Evolutionary conservation across 164 flowering plant species (phyloP).

Genomic region (Berberis vulgaris): DNA sequence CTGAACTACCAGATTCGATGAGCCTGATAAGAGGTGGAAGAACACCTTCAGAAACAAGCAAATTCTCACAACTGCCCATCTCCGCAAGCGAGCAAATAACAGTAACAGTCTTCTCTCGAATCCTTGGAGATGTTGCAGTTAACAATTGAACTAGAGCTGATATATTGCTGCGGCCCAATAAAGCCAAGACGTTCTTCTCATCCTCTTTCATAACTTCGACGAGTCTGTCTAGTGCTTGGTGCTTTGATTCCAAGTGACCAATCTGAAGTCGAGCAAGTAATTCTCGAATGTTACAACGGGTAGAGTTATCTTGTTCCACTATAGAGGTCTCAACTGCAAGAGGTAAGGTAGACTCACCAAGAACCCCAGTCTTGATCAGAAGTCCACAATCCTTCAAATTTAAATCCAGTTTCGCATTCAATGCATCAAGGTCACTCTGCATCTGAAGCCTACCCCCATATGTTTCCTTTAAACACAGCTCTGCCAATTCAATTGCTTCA

Average conservation of each 20-base stretch:
- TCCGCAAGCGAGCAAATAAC: constrained; percentile 75
- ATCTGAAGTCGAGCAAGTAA: constrained; percentile 92
- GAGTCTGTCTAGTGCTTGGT: constrained; percentile 62
- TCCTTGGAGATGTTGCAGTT: constrained; percentile 70
- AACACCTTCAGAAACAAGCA: constrained; percentile 83
- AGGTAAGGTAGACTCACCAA: constrained; percentile 59
- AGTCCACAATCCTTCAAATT: constrained; percentile 74
- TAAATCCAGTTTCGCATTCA: constrained; percentile 63
- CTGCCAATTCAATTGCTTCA: constrained; percentile 54
- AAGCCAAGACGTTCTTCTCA: constrained; percentile 57
- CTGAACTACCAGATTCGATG: constrained; percentile 63
- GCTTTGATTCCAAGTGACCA: constrained; percentile 81
- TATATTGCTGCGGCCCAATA: constrained; percentile 60
- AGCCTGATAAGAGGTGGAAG: constrained; percentile 85
- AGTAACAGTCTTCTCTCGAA: constrained; percentile 65
- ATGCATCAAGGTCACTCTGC: constrained; percentile 91
- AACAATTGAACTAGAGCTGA: constrained; percentile 75
- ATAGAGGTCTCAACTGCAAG: constrained; percentile 17
- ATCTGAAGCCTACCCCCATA: constrained; percentile 78
- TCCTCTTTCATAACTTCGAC: constrained; percentile 76
- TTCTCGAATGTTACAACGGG: constrained; percentile 37
- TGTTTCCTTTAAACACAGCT: constrained; percentile 46
- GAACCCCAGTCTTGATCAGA: constrained; percentile 78
- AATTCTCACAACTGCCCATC: constrained; percentile 67
- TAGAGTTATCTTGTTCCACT: constrained; percentile 29